Evolutionary conservation across 1,284 basidiomycete species (phyloP), one percentile per base, ranked within the genome.

Genomic region (Vanrija pseudolonga): DNA sequence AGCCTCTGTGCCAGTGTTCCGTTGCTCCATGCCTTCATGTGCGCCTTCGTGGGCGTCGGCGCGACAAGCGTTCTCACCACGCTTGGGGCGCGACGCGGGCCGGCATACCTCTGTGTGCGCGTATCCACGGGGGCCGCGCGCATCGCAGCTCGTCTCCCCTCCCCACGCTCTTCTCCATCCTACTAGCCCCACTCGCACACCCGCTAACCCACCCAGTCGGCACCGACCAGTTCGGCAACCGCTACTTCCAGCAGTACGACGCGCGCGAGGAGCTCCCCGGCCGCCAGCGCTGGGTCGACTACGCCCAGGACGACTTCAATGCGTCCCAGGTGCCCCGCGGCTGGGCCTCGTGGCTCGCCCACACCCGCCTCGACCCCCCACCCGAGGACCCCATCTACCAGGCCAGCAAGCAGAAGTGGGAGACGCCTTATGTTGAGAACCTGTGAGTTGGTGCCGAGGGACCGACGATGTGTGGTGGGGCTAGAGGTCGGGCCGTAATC

Each of bases 281-380:
- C 67, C 89, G 92, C 67, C 90, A 93, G 72, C 83, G 92, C 74
- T 95, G 92, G 93, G 86, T 96, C 44, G 93, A 95, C 78, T 91
- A 84, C 68, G 82, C 86, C 36, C 90, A 93, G 79, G 88, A 94
- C 72, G 84, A 93, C 64, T 87, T 82, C 76, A 89, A 95, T 70
- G 89, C 89, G 11, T 84, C 89, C 0, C 93, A 97, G 80, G 85
- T 94, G 37, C 88, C 91, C 28, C 83, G 91, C 2, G 91, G 93
- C 76, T 96, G 94, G 94, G 91, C 94, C 76, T 84, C 91, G 8
- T 97, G 93, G 93, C 76, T 96, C 26, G 80, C 82, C n/a, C 90
- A 95, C 71, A 95, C 94, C 68, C 88, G 93, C 46, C 82, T 85
- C 63, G 82, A 85, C 39, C 82, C 90, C 6, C 94, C 93, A 2